Evolutionary conservation across 1,284 basidiomycete species (phyloP).

Genomic region (Porodaedalea pini): DNA sequence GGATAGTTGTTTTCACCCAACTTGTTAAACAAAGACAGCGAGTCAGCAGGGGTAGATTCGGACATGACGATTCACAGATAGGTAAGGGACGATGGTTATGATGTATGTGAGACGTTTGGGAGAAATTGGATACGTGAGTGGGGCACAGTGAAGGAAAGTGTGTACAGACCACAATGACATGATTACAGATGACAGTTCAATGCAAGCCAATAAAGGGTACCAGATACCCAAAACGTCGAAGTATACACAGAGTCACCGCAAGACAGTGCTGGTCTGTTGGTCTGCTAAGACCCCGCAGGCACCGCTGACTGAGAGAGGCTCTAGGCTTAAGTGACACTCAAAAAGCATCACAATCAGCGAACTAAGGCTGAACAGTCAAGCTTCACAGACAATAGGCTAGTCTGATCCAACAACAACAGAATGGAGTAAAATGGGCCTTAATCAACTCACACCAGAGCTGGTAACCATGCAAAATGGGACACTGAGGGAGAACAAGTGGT

Average conservation of each 20-base stretch:
- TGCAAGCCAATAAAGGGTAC: not conserved
- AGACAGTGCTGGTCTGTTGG: conserved; percentile 13
- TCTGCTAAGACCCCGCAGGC: not conserved
- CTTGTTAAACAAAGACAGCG: not conserved
- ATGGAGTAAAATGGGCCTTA: too few species aligned
- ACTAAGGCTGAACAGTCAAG: too few species aligned
- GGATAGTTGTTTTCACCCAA: not conserved
- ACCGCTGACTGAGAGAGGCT: conserved; percentile 10
- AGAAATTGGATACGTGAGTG: not conserved
- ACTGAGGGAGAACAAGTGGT: too few species aligned
- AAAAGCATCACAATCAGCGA: not conserved
- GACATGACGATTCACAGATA: not conserved
- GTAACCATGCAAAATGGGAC: too few species aligned
- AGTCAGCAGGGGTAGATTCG: not conserved
- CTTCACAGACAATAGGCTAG: too few species aligned
- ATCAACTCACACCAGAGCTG: too few species aligned
- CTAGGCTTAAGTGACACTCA: conserved; percentile 4
- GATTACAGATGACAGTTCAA: not conserved
- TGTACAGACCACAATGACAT: not conserved
- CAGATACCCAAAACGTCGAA: not conserved
- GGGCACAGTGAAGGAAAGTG: not conserved
- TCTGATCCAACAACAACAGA: too few species aligned
- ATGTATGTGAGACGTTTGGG: not conserved
- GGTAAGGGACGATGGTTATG: too few species aligned
- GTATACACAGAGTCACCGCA: conserved; percentile 1